These are phyloP conservation scores for Lactarius quietus DNA, from an alignment of 768 basidiomycete genomes.

Conservation along the genomic window DNA sequence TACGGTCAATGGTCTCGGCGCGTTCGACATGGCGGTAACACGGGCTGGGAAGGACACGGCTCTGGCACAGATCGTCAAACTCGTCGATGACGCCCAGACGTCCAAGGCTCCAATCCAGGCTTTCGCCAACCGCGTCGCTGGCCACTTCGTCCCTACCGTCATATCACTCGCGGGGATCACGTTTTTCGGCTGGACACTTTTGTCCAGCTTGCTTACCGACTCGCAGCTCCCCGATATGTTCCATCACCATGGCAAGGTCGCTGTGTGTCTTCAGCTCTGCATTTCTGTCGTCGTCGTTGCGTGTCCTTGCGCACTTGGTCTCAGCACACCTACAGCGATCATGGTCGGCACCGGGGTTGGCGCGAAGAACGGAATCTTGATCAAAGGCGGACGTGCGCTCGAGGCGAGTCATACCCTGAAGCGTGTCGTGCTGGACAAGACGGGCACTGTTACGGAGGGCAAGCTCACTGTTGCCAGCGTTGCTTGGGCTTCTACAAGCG, in stretches of 20 bases:
- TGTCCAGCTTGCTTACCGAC: conserved; percentile 56
- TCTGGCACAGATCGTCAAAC: conserved; percentile 90
- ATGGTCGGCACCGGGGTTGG: conserved; percentile 99
- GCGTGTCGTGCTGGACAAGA: conserved; percentile 91
- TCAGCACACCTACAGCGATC: conserved; percentile 96
- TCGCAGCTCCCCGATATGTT: conserved; percentile 79
- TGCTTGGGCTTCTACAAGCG: conserved; percentile 60
- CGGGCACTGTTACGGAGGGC: conserved; percentile 97
- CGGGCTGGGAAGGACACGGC: conserved; percentile 97
- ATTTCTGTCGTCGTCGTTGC: conserved; percentile 98
- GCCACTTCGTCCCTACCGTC: conserved; percentile 92
- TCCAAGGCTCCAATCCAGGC: conserved; percentile 98
- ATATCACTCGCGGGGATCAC: conserved; percentile 79
- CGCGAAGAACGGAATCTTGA: conserved; percentile 93
- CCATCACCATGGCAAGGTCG: conserved; percentile 77
- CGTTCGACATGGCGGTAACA: conserved; percentile 93
- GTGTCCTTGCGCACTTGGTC: conserved; percentile 94
- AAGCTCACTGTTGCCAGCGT: conserved; percentile 78
- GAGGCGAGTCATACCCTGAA: conserved; percentile 85
- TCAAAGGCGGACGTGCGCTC: conserved; percentile 94
- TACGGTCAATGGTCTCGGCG: conserved; percentile 95
- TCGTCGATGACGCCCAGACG: conserved; percentile 98
- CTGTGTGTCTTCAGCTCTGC: conserved; percentile 93
- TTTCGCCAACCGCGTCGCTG: conserved; percentile 92
- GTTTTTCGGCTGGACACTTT: conserved; percentile 77